Percentiles rank a stretch among this genome's conserved stretches.
Evolutionary conservation across 176 grass and related monocot species (phyloP).

Genomic region (Hyparrhenia diplandra): DNA sequence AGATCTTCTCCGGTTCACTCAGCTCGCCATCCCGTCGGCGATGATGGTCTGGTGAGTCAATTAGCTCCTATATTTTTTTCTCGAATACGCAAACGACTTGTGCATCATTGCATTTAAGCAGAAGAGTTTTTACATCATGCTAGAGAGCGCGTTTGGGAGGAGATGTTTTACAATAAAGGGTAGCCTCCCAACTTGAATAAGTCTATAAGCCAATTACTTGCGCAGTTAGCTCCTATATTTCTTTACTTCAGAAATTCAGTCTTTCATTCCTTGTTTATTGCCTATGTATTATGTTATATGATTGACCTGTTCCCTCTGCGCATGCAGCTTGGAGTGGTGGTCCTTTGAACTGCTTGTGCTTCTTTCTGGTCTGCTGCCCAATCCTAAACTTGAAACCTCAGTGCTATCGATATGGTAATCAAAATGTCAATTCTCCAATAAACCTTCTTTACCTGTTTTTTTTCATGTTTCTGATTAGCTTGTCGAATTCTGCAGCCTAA

Average conservation of each 20-base stretch:
- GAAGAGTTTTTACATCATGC: too few species aligned
- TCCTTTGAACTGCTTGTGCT: background rate
- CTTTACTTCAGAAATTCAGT: background rate
- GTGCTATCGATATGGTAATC: conserved; percentile 1
- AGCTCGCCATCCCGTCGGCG: background rate
- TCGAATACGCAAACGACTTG: too few species aligned
- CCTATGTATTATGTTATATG: background rate
- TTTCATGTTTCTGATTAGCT: background rate
- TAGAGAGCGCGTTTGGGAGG: too few species aligned
- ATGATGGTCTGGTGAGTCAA: background rate
- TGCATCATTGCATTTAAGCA: too few species aligned
- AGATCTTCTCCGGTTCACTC: background rate
- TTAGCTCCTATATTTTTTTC: too few species aligned
- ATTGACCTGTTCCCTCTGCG: background rate
- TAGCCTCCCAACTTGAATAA: too few species aligned
- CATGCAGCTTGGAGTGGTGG: background rate
- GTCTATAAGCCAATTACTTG: too few species aligned
- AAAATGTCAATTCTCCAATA: background rate
- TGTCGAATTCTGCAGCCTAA: conserved; percentile 4
- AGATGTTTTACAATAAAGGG: too few species aligned
- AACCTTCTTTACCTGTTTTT: background rate
- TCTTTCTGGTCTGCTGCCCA: background rate
- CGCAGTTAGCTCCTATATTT: background rate
- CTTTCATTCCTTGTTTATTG: background rate
- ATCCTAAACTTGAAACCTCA: background rate